Evolutionary conservation across 129 eudicot species (phyloP), one percentile per base, ranked within the genome.

Genomic region (Arctium lappa): DNA sequence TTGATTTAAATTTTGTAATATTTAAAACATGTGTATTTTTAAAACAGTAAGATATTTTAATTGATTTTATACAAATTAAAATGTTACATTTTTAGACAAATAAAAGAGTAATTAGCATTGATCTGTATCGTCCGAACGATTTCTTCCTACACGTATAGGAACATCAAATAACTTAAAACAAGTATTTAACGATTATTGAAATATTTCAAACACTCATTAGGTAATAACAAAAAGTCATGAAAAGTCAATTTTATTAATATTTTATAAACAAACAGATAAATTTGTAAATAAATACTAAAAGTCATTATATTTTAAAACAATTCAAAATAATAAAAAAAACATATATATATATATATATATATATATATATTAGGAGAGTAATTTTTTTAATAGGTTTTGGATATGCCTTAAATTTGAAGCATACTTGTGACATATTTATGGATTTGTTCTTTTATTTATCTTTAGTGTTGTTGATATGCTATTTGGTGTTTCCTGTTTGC

Each of bases 401-500:
- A 66, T 8, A 10, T 66, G 71, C 4, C 33, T 66, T 66, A 27
- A n/a, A 81, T 73, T 62, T 36, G 39, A 82, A 82, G 79, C 69
- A 30, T 74, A 22, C 36, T 31, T 74, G 37, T 63, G 80, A 63
- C 76, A 18, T 15, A 74, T 82, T 60, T 39, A 42, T 62, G 66
- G 6, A 74, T 68, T 73, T 40, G 75, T 63, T 79, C 68, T 6
- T 79, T 80, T 79, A 1, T 33, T 33, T 73, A 74, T 79, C 80
- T 79, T 40, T 84, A 79, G 76, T 84, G 76, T 73, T 73, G 87
- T 84, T 79, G 82, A 42, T 70, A 27, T 70, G 78, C 74, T 72
- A 69, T 77, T 83, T 82, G 85, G 81, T 75, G 38, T 82, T 46
- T 75, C 76, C 48, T 70, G 81, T 84, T 42, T 84, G 69, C 83